Percentiles rank a stretch among this genome's conserved stretches.
Conservation (phyloP, 2,329 filamentous ascomycete species). For the Colletotrichum lentis region DNA sequence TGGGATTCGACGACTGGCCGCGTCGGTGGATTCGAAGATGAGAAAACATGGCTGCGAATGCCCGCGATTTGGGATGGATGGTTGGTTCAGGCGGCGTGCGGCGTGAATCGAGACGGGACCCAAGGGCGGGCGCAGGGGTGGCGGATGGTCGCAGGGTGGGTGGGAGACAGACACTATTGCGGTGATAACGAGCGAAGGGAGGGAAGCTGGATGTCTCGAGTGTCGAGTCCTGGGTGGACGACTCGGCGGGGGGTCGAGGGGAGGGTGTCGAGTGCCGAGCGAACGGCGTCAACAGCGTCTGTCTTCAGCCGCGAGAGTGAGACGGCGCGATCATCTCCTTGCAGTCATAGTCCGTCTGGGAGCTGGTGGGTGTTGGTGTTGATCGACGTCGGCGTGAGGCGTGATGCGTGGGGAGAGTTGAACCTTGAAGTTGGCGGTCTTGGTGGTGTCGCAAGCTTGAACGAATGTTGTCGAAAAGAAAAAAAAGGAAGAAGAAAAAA, state of each 20-base stretch:
- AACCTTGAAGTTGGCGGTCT: background rate
- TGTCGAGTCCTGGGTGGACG: background rate
- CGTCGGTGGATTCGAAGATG: conserved; percentile 67
- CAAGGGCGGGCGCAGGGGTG: conserved; percentile 31
- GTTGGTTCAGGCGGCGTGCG: conserved; percentile 12
- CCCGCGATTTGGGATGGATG: conserved; percentile 5
- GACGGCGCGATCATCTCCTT: conserved; percentile 38
- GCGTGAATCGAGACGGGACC: conserved; percentile 2
- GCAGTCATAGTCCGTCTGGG: conserved; percentile 32
- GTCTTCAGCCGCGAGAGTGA: conserved; percentile 31
- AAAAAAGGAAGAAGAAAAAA: too few relatives aligned
- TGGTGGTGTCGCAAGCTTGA: conserved; percentile 4
- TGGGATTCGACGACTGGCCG: conserved; percentile 64
- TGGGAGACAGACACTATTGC: conserved; percentile 6
- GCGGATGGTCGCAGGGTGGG: conserved; percentile 28
- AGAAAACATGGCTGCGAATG: conserved; percentile 54
- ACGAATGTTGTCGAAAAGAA: background rate
- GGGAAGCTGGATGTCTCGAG: conserved; percentile 19
- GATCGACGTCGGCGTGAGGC: background rate
- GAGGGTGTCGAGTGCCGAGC: background rate
- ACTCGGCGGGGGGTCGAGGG: background rate
- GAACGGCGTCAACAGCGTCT: conserved; percentile 21
- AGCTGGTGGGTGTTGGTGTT: conserved; percentile 2
- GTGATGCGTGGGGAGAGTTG: background rate
- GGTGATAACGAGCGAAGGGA: conserved; percentile 28